phyloP scores from a whole-genome alignment of 495 filamentous ascomycete genomes.

The Neurospora discreta region DNA sequence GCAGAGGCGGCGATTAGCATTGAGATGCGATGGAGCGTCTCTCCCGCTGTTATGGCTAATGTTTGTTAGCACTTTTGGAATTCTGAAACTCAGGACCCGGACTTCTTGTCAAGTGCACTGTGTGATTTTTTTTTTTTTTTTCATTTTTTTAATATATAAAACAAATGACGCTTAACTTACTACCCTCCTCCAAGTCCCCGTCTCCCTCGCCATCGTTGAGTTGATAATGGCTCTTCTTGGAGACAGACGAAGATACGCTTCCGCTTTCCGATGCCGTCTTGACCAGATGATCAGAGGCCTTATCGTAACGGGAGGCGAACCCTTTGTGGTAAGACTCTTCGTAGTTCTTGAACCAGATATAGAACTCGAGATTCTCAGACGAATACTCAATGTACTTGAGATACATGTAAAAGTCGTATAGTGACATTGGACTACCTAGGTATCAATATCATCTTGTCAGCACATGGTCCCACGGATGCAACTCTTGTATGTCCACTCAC shows the following conservation, averaged over 20 bases:
- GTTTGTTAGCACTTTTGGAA: neutral
- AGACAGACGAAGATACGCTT: slow-evolving; percentile 10
- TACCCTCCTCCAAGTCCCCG: neutral
- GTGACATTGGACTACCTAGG: slow-evolving; percentile 28
- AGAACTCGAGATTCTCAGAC: slow-evolving; percentile 50
- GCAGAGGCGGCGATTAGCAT: slow-evolving; percentile 21
- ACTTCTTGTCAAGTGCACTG: neutral
- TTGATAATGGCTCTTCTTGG: neutral
- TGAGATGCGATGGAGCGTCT: slow-evolving; percentile 25
- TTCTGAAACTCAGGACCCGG: neutral
- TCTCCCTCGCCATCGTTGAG: neutral
- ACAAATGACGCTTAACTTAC: neutral
- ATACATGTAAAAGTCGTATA: slow-evolving; percentile 33
- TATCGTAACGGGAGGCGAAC: slow-evolving; percentile 8
- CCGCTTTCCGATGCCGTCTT: slow-evolving; percentile 15
- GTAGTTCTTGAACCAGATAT: slow-evolving; percentile 51
- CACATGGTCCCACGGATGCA: neutral
- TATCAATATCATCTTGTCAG: neutral
- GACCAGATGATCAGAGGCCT: slow-evolving; percentile 12
- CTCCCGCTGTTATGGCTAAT: slow-evolving; percentile 6
- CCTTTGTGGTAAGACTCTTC: slow-evolving; percentile 22
- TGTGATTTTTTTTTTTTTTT: neutral
- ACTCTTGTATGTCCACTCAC: slow-evolving; percentile 8
- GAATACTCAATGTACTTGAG: slow-evolving; percentile 31
- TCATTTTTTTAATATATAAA: no score